Evolutionary conservation across 352 stramenopile genomes (phyloP), one percentile per base, ranked within the genome.

Genomic region (Phytophthora capsici): DNA sequence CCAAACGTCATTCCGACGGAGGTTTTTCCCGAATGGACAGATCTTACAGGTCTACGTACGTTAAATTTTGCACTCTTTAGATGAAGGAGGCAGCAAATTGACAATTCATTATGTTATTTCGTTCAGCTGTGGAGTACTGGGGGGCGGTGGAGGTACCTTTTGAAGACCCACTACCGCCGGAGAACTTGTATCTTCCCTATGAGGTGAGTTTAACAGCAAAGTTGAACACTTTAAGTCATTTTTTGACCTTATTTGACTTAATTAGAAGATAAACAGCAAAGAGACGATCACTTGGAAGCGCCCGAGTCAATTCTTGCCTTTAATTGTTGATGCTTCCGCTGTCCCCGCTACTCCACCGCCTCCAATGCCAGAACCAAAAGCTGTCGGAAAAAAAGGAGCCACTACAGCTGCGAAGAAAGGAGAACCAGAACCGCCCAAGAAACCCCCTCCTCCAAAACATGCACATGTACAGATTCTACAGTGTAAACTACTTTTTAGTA

Each of bases 1-100:
- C 67, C 82, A 0, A 57, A 48, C 26, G 63, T 57, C 0, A 28
- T 46, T 13, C 85, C 82, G 0, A 73, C 58, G 1, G 67, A 77
- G 19, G 43, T 88, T 43, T 94, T 94, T 38, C 80, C 81, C 2
- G 83, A 91, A 45, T 92, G 85, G 83, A 84, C 69, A 2, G 63
- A 71, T 17, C 65, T 61, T 17, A 50, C 58, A 53, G 34, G 54
- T 32, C 43, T 79, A 8, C 50, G 67, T 79, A 22, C 55, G 61
- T 60, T 26, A 19, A 30, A 51, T 34, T 37, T 26, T 22, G 12
- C 28, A 2, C 14, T 34, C 28, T 4, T 34, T 5, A 30, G 4
- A 9, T 34, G 10, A 34, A 34, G 1, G 10, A 34, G 14, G 4
- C 28, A 1, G 3, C 8, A 26, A 9, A n/a, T 25, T 30, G 0